phyloP scores from a whole-genome alignment of 2,329 filamentous ascomycete species.

The Hymenoscyphus fructigenus region DNA sequence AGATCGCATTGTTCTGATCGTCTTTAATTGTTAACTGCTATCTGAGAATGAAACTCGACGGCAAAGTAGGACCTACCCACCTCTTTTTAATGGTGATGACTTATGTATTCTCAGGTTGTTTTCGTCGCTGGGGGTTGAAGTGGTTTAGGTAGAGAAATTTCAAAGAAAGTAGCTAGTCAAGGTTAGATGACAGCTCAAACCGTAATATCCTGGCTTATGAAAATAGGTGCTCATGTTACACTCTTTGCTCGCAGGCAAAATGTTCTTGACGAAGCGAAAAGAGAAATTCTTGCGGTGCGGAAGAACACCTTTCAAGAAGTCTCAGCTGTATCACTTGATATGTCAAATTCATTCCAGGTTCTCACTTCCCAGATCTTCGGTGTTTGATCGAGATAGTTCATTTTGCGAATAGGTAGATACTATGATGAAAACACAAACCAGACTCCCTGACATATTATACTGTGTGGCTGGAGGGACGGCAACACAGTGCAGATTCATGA shows the following conservation, averaged over 20 bases:
- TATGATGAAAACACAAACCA: constrained; percentile 1
- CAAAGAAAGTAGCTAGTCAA: background rate
- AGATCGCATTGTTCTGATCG: too few relatives aligned
- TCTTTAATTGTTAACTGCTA: too few relatives aligned
- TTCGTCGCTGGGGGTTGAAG: constrained; percentile 4
- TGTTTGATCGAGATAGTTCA: background rate
- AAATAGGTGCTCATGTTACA: constrained; percentile 3
- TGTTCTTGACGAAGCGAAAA: background rate
- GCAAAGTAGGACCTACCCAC: background rate
- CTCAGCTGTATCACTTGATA: background rate
- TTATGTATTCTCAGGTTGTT: background rate
- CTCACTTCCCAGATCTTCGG: background rate
- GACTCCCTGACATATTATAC: constrained; percentile 3
- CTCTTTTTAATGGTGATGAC: background rate
- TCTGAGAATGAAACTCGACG: background rate
- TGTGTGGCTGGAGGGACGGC: constrained; percentile 5
- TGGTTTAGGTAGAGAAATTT: constrained; percentile 7
- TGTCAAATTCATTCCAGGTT: background rate
- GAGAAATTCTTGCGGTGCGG: background rate
- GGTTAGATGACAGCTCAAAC: background rate
- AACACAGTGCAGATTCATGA: background rate
- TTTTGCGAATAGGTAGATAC: background rate
- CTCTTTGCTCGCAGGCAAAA: constrained; percentile 4
- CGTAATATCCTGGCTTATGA: background rate
- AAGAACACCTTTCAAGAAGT: background rate